Base-by-base conservation (phyloP, 169 alveolate genomes). In the Plasmodium malariae region DNA sequence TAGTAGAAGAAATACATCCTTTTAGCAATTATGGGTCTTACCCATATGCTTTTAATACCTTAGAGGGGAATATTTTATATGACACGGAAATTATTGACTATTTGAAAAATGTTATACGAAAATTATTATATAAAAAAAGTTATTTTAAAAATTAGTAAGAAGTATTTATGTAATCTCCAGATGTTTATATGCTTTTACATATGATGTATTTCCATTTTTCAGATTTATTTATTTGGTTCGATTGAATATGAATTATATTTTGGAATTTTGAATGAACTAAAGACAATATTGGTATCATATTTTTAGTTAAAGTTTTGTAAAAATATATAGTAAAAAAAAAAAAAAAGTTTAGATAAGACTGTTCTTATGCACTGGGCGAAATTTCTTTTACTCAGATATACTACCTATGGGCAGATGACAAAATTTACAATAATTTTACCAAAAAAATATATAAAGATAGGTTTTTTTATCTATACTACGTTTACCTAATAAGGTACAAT, bases 1-100 rank as follows among this genome's bases (percentile, higher is more conserved):
- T 86, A 14, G 92, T 86, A 30, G 67, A 72, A 45, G 92, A 86
- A 63, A 28, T 63, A 36, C 92, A 86, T 26, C 92, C 92, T 24
- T 57, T 49, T 65, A 86, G 87, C 70, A 86, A 72, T 32, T 57
- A 69, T 86, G 87, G 87, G 11, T 24, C 76, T 37, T 86, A 55
- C 54, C 92, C 92, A n/a, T 86, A 86, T 60, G 92, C 92, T 48
- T 86, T 70, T 24, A 86, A 86, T 49, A 86, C 92, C 9, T 65
- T 86, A 48, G 92, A 86, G 49, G 92, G 92, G 26, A 86, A 68
- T 34, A 60, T 71, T 72, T 65, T 86, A 28, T 37, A 28, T 57
- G 87, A 63, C 19, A 54, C 1, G n/a, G 92, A 86, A 37, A 86
- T 86, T 48, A 54, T 86, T 55, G 76, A 86, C 74, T 86, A 86